phyloP scores from a whole-genome alignment of 345 rosid genomes.

The Moricandia arvensis region DNA sequence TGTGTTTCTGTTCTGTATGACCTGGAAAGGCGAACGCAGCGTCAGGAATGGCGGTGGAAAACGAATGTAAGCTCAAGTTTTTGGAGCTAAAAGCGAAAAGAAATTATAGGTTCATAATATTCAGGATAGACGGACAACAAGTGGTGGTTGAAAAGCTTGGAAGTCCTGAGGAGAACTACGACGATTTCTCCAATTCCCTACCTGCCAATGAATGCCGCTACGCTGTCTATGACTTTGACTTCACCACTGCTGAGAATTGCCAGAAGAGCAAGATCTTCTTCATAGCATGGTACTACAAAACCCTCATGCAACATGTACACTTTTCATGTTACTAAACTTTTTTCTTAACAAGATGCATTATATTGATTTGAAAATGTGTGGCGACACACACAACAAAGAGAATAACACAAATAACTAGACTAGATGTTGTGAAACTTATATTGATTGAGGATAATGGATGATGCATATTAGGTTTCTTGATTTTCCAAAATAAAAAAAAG shows the following conservation, averaged over 20 bases:
- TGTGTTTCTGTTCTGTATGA: background rate
- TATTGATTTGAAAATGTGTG: background rate
- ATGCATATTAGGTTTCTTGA: no score
- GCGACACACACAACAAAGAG: no score
- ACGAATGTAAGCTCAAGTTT: background rate
- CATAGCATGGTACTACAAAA: constrained; percentile 66
- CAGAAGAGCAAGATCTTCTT: constrained; percentile 99
- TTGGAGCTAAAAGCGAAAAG: background rate
- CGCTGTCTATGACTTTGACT: background rate
- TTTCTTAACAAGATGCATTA: background rate
- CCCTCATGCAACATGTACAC: constrained; percentile 3
- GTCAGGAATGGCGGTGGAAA: constrained; percentile 1
- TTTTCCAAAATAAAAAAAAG: no score
- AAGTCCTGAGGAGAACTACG: background rate
- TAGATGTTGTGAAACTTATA: no score
- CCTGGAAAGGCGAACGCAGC: constrained; percentile 49
- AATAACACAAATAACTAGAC: no score
- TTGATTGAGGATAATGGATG: no score
- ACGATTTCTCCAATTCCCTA: background rate
- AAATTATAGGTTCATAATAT: background rate
- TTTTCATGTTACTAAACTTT: background rate
- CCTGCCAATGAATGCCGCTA: background rate
- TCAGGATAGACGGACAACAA: constrained; percentile 1
- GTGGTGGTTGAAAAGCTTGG: background rate
- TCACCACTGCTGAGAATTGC: constrained; percentile 73